Evolutionary conservation across 2,329 filamentous ascomycete genomes (phyloP), one percentile per base, ranked within the genome.

Genomic region (Venturia carpophila): DNA sequence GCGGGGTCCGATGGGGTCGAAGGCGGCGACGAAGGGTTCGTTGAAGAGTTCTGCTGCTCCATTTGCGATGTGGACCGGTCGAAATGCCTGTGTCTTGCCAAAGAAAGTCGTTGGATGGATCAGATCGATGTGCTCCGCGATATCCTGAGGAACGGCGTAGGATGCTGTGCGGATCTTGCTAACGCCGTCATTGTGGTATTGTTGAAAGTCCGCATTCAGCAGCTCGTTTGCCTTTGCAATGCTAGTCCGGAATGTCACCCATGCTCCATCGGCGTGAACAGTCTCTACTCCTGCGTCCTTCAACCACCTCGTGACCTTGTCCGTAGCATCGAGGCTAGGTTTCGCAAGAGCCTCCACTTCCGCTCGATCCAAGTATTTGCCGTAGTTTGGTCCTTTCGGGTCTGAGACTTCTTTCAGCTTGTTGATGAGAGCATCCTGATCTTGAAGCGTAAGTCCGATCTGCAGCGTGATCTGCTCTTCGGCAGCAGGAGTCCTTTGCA

Each of bases 51-150:
- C 60, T 21, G 37, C 60, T 27, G 21, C 42, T 9, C 37, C 39
- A 21, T 61, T 42, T 19, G 52, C 52, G 37, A 61, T 61, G 39
- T 61, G 60, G n/a, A 61, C 24, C 9, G 60, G 60, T 42, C 39
- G 39, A 39, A 61, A 65, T 17, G 64, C 64, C 21, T 61, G 43
- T n/a, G 64, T 65, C 34, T 62, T 65, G 39, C 64, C 64, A 39
- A 65, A 65, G 21, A 65, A 65, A 13, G 84, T 88, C 0, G 86
- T 88, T 0, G 86, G 86, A 71, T 88, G 84, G 61, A 89, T 84
- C 70, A 87, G 79, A 66, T 84, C 82, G 66, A 89, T 79, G 69
- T 84, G 78, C 56, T 77, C 70, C 64, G 79, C 78, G 7, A 89
- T 72, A 0, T 79, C 73, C 62, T 77, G 77, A 0, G 87, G 87